Evolutionary conservation across 192 early-diverging fungal genomes (phyloP), one percentile per base, ranked within the genome.

Genomic region (Phycomyces blakesleeanus): DNA sequence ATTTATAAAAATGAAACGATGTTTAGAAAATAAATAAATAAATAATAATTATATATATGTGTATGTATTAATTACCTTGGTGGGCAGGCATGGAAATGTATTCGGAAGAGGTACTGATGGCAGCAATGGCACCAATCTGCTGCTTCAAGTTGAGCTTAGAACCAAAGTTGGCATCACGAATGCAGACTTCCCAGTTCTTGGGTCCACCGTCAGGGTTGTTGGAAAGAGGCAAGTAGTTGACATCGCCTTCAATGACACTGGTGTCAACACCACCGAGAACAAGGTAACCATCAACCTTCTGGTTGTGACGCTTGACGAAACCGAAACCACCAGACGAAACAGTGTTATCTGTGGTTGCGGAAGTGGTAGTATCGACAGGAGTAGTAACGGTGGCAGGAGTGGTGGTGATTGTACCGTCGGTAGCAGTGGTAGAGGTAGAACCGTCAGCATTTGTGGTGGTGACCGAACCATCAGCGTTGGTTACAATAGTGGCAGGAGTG

Each of bases 131-230:
- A 41, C 52, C 15, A 12, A 63, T 16, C 27, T 58, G 22, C 51
- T 73, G 71, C 14, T 57, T 20, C 2, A 73, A 24, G 16, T 27
- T 47, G 15, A 73, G 26, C 25, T 56, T 52, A 8, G 51, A 29
- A 54, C 71, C 71, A 14, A 73, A 62, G 20, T 55, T 55, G 49
- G 64, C 71, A 57, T 67, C 47, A 24, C 52, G 59, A 6, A 73
- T 67, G 44, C 65, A 67, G 37, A 73, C 52, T 51, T 73, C 66
- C 71, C 71, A 73, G 55, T 57, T 62, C 56, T 73, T 66, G 9
- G n/a, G 64, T 38, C 40, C 44, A 24, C 42, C 60, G 21, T 61
- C 49, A n/a, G 15, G 29, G 26, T 34, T 38, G 37, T 62, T 51
- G 21, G 57, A 51, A 16, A 69, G 34, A 3, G 18, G 27, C 15